phyloP scores from a whole-genome alignment of 768 basidiomycete genomes.

The Tylopilus sp. region DNA sequence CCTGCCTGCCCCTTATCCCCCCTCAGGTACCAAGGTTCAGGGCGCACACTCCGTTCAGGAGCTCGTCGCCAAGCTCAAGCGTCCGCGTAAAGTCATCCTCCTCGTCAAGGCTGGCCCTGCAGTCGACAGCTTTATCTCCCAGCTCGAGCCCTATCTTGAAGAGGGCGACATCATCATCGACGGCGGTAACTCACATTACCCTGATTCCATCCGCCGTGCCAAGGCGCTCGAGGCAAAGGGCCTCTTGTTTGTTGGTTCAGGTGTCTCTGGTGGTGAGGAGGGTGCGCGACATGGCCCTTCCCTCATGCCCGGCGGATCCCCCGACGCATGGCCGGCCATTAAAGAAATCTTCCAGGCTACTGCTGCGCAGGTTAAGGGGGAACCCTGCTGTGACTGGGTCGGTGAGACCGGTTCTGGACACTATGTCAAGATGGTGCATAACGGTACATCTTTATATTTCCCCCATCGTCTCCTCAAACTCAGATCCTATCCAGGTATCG shows the following conservation, averaged over 20 bases:
- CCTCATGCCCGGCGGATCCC: slow-evolving; percentile 97
- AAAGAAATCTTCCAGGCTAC: slow-evolving; percentile 99
- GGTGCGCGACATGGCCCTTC: slow-evolving; percentile 97
- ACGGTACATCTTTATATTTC: slow-evolving; percentile 48
- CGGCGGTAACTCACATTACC: slow-evolving; percentile 99
- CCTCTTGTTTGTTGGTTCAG: slow-evolving; percentile 94
- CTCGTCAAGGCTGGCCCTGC: slow-evolving; percentile 98
- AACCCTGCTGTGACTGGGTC: slow-evolving; percentile 99
- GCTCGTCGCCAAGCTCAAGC: slow-evolving; percentile 88
- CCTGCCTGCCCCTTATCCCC: slow-evolving; percentile 18
- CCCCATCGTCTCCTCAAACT: not conserved
- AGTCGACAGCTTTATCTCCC: slow-evolving; percentile 92
- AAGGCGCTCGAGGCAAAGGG: slow-evolving; percentile 93
- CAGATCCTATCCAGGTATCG: slow-evolving; percentile 67
- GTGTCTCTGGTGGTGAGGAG: slow-evolving; percentile 99
- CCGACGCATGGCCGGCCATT: slow-evolving; percentile 93
- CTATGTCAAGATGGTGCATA: slow-evolving; percentile 99
- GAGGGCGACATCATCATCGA: slow-evolving; percentile 98
- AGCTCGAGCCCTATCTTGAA: slow-evolving; percentile 87
- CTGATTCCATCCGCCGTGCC: slow-evolving; percentile 93
- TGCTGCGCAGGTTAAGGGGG: slow-evolving; percentile 89
- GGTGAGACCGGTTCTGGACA: slow-evolving; percentile 94
- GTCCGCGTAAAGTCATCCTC: slow-evolving; percentile 93
- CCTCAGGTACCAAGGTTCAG: slow-evolving; percentile 85
- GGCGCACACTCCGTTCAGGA: slow-evolving; percentile 94